Conservation (phyloP, 805 yeast genomes). For the Candida oleophila region DNA sequence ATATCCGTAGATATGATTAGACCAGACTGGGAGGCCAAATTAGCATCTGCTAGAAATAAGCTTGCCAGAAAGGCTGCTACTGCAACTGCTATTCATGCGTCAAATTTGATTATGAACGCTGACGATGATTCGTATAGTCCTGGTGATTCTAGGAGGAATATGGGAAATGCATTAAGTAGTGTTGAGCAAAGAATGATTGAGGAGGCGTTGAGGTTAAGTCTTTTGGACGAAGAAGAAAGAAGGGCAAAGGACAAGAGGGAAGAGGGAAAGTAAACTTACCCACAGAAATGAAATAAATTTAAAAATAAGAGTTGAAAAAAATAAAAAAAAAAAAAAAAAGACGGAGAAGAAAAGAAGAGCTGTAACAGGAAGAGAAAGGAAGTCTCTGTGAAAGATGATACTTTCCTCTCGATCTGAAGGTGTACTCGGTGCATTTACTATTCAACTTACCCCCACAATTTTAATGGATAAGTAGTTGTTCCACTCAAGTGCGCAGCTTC, state of each 20-base stretch:
- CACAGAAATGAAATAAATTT: too few species aligned
- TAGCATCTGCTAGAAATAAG: constrained; percentile 69
- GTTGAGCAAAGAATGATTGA: constrained; percentile 75
- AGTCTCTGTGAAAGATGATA: too few species aligned
- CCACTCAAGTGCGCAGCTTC: too few species aligned
- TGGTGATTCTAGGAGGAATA: constrained; percentile 8
- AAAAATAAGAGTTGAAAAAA: too few species aligned
- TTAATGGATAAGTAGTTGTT: too few species aligned
- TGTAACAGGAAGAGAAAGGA: too few species aligned
- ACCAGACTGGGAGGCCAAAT: constrained; percentile 88
- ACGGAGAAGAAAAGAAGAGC: too few species aligned
- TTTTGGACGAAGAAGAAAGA: constrained; percentile 67
- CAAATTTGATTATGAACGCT: constrained; percentile 59
- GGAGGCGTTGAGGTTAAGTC: constrained; percentile 75
- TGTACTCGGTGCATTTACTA: too few species aligned
- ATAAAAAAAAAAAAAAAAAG: too few species aligned
- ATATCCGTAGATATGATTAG: constrained; percentile 79
- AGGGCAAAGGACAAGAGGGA: constrained; percentile 19
- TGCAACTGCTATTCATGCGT: constrained; percentile 90
- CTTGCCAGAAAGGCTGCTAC: constrained; percentile 88
- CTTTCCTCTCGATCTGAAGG: too few species aligned
- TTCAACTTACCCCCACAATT: too few species aligned
- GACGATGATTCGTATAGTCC: constrained; percentile 15
- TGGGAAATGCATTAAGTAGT: constrained; percentile 34
- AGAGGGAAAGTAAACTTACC: constrained; percentile 8